These are phyloP conservation scores for Takashimella tepidaria DNA, from an alignment of 1,284 basidiomycete species.

Conservation along the genomic window DNA sequence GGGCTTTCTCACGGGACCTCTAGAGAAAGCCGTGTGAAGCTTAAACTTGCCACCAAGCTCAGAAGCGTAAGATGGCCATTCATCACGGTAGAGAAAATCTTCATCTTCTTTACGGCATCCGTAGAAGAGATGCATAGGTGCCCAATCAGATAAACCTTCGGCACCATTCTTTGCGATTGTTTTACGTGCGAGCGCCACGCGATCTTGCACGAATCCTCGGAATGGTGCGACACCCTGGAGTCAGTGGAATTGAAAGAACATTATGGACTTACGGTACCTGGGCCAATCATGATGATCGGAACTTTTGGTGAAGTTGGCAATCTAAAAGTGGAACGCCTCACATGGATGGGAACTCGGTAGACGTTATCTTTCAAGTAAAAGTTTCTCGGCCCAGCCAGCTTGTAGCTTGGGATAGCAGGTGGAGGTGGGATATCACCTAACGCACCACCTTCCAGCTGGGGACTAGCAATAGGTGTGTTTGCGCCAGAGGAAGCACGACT, in stretches of 20 bases:
- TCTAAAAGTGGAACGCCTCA: constrained; percentile 92
- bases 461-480: constrained; percentile 48
- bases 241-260: constrained; percentile 1
- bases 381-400: constrained; percentile 81
- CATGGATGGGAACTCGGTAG: constrained; percentile 87
- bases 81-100: constrained; percentile 91
- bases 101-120: constrained; percentile 82
- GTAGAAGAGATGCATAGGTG: constrained; percentile 88
- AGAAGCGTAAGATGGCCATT: constrained; percentile 82
- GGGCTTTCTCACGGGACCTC: constrained; percentile 69
- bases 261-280: constrained; percentile 73
- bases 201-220: constrained; percentile 97
- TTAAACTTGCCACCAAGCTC: constrained; percentile 88
- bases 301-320: constrained; percentile 96
- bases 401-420: constrained; percentile 53
- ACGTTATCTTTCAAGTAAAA: constrained; percentile 61
- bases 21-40: constrained; percentile 82
- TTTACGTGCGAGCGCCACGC: constrained; percentile 87
- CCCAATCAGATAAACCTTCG: constrained; percentile 92
- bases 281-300: constrained; percentile 97
- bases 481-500: constrained; percentile 51
- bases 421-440: constrained; percentile 4
- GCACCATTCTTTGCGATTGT: constrained; percentile 84
- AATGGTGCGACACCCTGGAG: constrained; percentile 90
- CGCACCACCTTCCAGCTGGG: constrained; percentile 41